A percentile compares a stretch with the other conserved stretches of the same genome.
Evolutionary conservation across 176 grass and related monocot genomes (phyloP).

Genomic region (Carex parvula): DNA sequence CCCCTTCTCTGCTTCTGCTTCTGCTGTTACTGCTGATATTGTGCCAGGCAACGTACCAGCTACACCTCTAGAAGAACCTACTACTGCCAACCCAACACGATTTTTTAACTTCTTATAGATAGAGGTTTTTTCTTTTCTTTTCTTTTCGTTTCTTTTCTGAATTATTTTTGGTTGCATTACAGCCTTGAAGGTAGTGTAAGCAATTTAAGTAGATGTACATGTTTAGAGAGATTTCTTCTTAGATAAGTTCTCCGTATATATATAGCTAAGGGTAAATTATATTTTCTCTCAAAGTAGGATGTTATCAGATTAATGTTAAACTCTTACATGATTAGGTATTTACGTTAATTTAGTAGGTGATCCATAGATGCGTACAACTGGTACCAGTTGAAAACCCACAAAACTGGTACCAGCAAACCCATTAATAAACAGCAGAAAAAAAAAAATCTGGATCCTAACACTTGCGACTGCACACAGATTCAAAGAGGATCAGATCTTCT

Average conservation of each 20-base stretch:
- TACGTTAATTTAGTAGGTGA: no score
- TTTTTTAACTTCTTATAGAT: slow-evolving; percentile 6
- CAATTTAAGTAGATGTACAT: background rate
- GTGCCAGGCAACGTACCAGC: background rate
- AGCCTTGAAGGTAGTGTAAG: background rate
- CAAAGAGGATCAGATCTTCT: background rate
- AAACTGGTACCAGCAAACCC: background rate
- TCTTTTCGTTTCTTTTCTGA: no score
- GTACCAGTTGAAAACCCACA: background rate
- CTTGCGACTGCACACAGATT: background rate
- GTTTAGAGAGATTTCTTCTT: background rate
- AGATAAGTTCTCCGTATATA: background rate
- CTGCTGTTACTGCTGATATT: background rate
- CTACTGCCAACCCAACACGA: background rate
- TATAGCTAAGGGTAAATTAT: background rate
- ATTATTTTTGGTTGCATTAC: background rate
- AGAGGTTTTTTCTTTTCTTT: background rate
- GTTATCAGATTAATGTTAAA: no score
- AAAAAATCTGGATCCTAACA: background rate
- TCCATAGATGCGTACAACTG: no score
- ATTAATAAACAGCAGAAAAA: background rate
- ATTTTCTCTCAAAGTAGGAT: background rate
- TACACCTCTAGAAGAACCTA: background rate
- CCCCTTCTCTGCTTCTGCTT: background rate
- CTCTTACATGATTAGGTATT: no score